Percentiles rank a stretch among this genome's conserved stretches.
These are phyloP conservation scores for Sugiyamaella neomexicana DNA, from an alignment of 1,139 yeast species.

Conservation along the genomic window DNA sequence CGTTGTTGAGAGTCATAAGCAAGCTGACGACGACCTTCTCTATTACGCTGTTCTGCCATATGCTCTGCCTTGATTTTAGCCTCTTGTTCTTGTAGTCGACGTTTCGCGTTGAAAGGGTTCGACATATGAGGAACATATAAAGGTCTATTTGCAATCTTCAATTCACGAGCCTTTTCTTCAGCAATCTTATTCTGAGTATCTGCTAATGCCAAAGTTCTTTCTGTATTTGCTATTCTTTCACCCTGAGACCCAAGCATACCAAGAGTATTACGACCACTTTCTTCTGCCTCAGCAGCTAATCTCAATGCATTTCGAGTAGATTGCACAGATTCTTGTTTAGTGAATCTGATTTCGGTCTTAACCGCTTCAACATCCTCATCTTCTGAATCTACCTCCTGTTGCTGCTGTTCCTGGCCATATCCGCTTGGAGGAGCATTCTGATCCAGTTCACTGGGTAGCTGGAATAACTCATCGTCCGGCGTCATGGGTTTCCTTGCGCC, in stretches of 20 bases:
- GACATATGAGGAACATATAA: slow-evolving; percentile 77
- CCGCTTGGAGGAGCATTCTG: slow-evolving; percentile 20
- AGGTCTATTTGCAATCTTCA: slow-evolving; percentile 76
- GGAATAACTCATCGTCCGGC: slow-evolving; percentile 23
- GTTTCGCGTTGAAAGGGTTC: slow-evolving; percentile 85
- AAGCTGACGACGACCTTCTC: slow-evolving; percentile 47
- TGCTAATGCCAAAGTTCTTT: slow-evolving; percentile 71
- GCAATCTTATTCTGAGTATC: slow-evolving; percentile 83
- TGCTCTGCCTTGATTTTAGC: slow-evolving; percentile 66
- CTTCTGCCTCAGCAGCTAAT: slow-evolving; percentile 91
- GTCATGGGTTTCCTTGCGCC: slow-evolving; percentile 10
- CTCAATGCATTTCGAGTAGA: slow-evolving; percentile 83
- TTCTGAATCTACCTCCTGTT: slow-evolving; percentile 47
- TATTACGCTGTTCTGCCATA: slow-evolving; percentile 50
- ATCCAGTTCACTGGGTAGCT: slow-evolving; percentile 24
- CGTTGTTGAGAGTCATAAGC: slow-evolving; percentile 52
- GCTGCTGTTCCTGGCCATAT: slow-evolving; percentile 43
- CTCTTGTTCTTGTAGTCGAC: slow-evolving; percentile 74
- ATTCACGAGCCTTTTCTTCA: slow-evolving; percentile 77
- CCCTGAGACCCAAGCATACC: slow-evolving; percentile 94
- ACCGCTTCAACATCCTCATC: slow-evolving; percentile 91
- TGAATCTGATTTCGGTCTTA: slow-evolving; percentile 78
- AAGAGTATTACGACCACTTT: slow-evolving; percentile 82
- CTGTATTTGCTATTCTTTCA: slow-evolving; percentile 77
- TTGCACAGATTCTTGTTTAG: slow-evolving; percentile 84